Percentiles rank a stretch among this genome's conserved stretches.
phyloP scores from a whole-genome alignment of 2,329 filamentous ascomycete genomes.

The Colletotrichum trifolii region DNA sequence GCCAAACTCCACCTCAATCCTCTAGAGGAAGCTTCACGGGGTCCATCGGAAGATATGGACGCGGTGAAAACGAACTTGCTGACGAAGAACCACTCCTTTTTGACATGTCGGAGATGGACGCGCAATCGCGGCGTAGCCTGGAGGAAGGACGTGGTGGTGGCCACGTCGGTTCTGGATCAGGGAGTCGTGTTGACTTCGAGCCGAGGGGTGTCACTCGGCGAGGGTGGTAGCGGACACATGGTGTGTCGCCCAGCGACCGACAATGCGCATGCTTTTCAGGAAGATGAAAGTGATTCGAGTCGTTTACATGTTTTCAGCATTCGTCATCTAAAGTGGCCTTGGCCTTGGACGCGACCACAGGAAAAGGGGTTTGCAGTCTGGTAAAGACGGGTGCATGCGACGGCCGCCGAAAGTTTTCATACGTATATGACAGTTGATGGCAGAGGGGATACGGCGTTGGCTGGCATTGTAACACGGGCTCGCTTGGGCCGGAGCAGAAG shows the following conservation, averaged over 20 bases:
- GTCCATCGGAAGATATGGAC: constrained; percentile 50
- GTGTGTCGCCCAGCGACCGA: background rate
- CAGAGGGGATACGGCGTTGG: constrained; percentile 22
- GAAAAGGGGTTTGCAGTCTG: no score
- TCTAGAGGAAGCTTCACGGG: constrained; percentile 59
- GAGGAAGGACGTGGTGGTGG: constrained; percentile 61
- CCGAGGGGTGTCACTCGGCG: constrained; percentile 48
- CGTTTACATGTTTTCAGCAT: background rate
- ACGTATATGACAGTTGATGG: constrained; percentile 15
- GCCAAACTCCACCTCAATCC: constrained; percentile 57
- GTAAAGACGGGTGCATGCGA: no score
- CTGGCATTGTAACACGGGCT: constrained; percentile 5
- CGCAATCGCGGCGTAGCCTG: constrained; percentile 66
- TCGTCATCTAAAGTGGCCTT: no score
- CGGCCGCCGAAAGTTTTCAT: background rate
- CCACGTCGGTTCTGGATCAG: constrained; percentile 49
- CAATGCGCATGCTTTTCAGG: no score
- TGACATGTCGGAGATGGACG: constrained; percentile 77
- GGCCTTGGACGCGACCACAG: no score
- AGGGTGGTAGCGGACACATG: constrained; percentile 48
- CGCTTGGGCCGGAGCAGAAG: constrained; percentile 11
- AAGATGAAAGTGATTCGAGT: background rate
- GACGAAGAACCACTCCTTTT: constrained; percentile 79
- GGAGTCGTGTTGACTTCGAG: constrained; percentile 53
- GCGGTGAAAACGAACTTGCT: constrained; percentile 60